phyloP scores from a whole-genome alignment of 257 asterid genomes.

The Lycium ferocissimum region DNA sequence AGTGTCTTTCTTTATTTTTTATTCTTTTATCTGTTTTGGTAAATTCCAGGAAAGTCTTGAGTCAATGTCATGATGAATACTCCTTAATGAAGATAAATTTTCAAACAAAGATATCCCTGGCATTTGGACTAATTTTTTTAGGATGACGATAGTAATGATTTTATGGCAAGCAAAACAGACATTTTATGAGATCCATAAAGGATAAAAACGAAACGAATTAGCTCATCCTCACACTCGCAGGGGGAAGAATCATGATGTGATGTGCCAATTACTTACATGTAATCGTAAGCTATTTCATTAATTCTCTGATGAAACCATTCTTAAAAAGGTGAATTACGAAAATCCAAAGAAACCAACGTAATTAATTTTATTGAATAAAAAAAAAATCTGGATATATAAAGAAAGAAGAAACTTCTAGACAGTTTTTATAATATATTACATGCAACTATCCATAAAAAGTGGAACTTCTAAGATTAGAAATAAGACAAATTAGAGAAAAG shows the following conservation, averaged over 20 bases:
- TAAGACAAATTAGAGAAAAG: no score
- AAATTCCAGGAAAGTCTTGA: background rate
- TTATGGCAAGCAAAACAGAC: background rate
- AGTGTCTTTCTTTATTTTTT: background rate
- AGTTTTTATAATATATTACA: no score
- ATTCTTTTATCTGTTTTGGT: background rate
- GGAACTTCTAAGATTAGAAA: no score
- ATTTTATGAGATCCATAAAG: background rate
- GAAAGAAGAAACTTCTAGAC: no score
- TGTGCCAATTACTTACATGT: background rate
- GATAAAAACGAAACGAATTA: background rate
- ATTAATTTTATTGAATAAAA: no score
- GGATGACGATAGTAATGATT: background rate
- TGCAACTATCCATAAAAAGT: no score
- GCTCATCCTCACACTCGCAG: background rate
- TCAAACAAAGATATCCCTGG: background rate
- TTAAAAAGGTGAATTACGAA: background rate
- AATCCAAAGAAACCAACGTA: no score
- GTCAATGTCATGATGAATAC: background rate
- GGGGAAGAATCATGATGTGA: background rate
- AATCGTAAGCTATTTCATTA: background rate
- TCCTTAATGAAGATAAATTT: background rate
- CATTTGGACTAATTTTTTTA: no score
- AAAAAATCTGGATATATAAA: no score
- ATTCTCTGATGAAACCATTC: background rate